These are phyloP conservation scores for Nakaseomyces sp. DNA, from an alignment of 1,139 yeast genomes.

Conservation along the genomic window DNA sequence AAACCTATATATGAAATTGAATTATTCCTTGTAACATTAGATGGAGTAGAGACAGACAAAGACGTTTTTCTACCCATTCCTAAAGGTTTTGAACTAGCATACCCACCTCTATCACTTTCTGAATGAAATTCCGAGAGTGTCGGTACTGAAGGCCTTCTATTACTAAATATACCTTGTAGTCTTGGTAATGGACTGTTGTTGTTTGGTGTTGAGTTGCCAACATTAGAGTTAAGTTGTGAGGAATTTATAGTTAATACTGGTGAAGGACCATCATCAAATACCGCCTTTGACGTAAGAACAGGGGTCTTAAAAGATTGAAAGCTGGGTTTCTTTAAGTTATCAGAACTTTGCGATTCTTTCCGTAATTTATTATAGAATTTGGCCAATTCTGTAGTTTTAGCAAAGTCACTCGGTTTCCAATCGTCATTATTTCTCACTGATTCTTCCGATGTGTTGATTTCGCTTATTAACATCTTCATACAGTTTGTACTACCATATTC, in stretches of 20 bases:
- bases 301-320: constrained; percentile 21
- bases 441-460: constrained; percentile 34
- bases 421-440: constrained; percentile 50
- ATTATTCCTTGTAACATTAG: constrained; percentile 1
- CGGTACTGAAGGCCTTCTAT: constrained; percentile 5
- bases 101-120: not conserved
- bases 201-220: not conserved
- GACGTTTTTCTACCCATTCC: not conserved
- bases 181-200: constrained; percentile 14
- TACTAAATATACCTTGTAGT: constrained; percentile 16
- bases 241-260: constrained; percentile 23
- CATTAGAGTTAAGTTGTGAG: constrained; percentile 16
- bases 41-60: constrained; percentile 1
- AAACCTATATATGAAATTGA: not conserved
- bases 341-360: constrained; percentile 13
- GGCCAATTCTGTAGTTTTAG: constrained; percentile 42
- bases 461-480: constrained; percentile 46
- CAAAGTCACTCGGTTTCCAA: constrained; percentile 60
- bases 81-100: not conserved
- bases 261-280: constrained; percentile 26
- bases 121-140: constrained; percentile 7
- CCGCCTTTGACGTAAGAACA: constrained; percentile 16
- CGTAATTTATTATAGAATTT: constrained; percentile 26
- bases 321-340: constrained; percentile 14
- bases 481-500: constrained; percentile 66